Evolutionary conservation across 768 basidiomycete genomes (phyloP).

Genomic region (Saitozyma sp.): DNA sequence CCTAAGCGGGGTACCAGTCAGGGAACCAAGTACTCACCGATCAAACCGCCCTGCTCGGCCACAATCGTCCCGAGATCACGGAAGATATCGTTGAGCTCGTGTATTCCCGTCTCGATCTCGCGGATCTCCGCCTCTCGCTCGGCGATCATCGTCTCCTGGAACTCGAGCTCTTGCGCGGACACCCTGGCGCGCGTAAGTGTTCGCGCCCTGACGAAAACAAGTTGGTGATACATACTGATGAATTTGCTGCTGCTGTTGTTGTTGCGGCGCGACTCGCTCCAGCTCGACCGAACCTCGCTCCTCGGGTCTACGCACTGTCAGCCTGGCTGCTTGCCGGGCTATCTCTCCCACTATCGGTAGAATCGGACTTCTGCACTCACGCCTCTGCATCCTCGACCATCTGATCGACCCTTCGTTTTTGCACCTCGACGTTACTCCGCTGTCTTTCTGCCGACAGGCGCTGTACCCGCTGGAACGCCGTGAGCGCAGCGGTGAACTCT

Average conservation of each 20-base stretch:
- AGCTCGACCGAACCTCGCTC: constrained; percentile 43
- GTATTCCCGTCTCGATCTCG: constrained; percentile 95
- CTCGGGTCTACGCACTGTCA: constrained; percentile 4
- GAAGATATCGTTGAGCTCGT: constrained; percentile 94
- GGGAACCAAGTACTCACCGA: constrained; percentile 63
- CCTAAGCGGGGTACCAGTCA: not conserved
- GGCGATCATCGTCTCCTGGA: constrained; percentile 90
- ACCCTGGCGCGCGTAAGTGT: constrained; percentile 23
- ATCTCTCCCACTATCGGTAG: too few relatives aligned
- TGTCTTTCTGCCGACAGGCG: constrained; percentile 87
- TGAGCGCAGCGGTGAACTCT: constrained; percentile 84
- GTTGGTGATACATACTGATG: constrained; percentile 29
- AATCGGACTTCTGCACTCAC: not conserved
- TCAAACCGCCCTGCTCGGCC: constrained; percentile 88
- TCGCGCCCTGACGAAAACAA: too few relatives aligned
- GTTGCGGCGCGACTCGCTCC: constrained; percentile 36
- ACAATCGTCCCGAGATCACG: constrained; percentile 92
- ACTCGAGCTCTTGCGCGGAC: constrained; percentile 69
- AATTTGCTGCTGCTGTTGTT: constrained; percentile 42
- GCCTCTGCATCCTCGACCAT: constrained; percentile 53
- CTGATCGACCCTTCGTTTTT: constrained; percentile 80
- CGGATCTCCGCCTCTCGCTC: constrained; percentile 93
- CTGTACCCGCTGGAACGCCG: constrained; percentile 88
- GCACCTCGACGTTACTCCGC: constrained; percentile 80
- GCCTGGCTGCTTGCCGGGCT: too few relatives aligned